phyloP scores from a whole-genome alignment of 2,329 filamentous ascomycete species.

The Arthrobotrys conoides region DNA sequence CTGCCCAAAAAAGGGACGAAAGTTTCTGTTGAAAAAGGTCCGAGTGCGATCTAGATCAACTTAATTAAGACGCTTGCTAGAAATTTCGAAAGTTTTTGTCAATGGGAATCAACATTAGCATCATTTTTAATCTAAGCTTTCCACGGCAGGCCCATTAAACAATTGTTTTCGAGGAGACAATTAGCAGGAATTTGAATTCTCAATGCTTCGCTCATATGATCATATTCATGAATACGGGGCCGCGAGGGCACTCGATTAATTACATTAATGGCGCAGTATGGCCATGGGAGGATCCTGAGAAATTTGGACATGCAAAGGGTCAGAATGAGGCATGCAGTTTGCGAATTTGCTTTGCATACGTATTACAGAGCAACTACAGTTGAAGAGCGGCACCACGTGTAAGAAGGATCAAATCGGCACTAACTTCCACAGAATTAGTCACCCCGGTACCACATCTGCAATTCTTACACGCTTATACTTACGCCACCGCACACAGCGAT shows the following conservation, averaged over 20 bases:
- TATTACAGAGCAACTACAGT: slow-evolving; percentile 6
- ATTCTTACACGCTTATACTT: background rate
- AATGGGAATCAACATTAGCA: background rate
- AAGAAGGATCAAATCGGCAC: slow-evolving; percentile 1
- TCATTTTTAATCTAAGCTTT: background rate
- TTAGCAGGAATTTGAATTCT: background rate
- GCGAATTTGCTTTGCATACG: background rate
- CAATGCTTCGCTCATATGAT: background rate
- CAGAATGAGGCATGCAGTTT: slow-evolving; percentile 2
- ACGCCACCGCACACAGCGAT: slow-evolving; percentile 30
- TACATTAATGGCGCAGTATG: slow-evolving; percentile 7
- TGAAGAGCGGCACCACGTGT: slow-evolving; percentile 26
- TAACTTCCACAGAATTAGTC: background rate
- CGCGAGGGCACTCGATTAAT: background rate
- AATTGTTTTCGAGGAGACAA: background rate
- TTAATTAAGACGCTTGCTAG: background rate
- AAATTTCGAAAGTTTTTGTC: background rate
- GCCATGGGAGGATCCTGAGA: background rate
- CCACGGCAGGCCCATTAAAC: background rate
- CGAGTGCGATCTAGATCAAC: slow-evolving; percentile 9
- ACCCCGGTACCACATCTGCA: slow-evolving; percentile 3
- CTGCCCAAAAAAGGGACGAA: slow-evolving; percentile 25
- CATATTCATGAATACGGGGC: background rate
- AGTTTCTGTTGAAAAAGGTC: background rate
- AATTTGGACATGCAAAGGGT: background rate